Percentiles rank a stretch among this genome's conserved stretches.
Conservation (phyloP, 768 basidiomycete species). For the Tulasnella sp. region DNA sequence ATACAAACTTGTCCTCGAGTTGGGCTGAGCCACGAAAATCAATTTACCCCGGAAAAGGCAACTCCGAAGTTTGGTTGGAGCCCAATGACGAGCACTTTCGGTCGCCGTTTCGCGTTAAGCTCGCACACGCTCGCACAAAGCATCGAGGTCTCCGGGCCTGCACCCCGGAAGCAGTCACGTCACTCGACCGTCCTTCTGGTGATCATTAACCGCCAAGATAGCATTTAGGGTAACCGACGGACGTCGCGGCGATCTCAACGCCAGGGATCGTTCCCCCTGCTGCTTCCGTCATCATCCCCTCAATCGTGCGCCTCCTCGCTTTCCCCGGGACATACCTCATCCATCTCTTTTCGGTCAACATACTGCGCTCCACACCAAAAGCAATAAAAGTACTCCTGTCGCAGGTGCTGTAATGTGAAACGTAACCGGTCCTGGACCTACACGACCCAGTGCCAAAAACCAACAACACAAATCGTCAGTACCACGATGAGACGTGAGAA, state of each 20-base stretch:
- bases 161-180: not conserved
- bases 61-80: not conserved
- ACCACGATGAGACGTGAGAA: slow-evolving; percentile 6
- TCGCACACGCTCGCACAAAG: not conserved
- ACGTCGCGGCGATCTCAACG: not conserved
- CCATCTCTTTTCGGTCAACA: slow-evolving; percentile 56
- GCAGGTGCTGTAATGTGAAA: slow-evolving; percentile 68
- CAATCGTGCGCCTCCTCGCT: slow-evolving; percentile 78
- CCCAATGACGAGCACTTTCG: not conserved
- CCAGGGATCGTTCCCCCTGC: not conserved
- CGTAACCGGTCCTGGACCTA: slow-evolving; percentile 70
- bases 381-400: slow-evolving; percentile 68
- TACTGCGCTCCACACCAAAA: slow-evolving; percentile 88
- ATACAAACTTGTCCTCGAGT: not conserved
- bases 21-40: slow-evolving; percentile 2
- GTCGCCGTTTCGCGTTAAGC: not conserved
- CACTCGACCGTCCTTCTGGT: not conserved
- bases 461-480: not conserved
- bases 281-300: slow-evolving; percentile 26
- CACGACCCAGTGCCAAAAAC: not conserved
- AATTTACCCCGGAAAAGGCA: slow-evolving; percentile 3
- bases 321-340: slow-evolving; percentile 64
- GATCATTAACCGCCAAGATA: not conserved
- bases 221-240: not conserved
- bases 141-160: not conserved